phyloP scores from a whole-genome alignment of 768 basidiomycete genomes.

The Amylocystis lapponica region DNA sequence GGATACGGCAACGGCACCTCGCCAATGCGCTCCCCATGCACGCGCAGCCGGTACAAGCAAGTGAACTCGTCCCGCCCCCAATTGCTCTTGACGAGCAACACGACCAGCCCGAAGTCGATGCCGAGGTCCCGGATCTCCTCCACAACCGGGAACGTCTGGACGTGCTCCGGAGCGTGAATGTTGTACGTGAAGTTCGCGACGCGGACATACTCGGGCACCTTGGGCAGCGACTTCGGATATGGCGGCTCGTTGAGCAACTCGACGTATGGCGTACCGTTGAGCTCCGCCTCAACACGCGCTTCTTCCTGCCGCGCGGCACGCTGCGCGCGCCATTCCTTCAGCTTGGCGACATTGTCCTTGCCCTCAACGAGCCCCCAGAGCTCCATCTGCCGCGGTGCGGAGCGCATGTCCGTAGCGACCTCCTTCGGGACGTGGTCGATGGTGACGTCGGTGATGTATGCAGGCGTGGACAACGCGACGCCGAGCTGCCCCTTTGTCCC shows the following conservation, averaged over 20 bases:
- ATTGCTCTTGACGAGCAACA: constrained; percentile 74
- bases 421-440: constrained; percentile 86
- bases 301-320: constrained; percentile 26
- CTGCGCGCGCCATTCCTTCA: constrained; percentile 48
- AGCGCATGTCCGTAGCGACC: constrained; percentile 72
- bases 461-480: constrained; percentile 63
- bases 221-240: constrained; percentile 27
- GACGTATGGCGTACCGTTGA: constrained; percentile 4
- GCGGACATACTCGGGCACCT: constrained; percentile 29
- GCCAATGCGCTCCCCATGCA: constrained; percentile 58
- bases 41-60: constrained; percentile 83
- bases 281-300: constrained; percentile 16
- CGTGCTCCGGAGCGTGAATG: constrained; percentile 30
- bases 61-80: constrained; percentile 84
- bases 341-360: constrained; percentile 57
- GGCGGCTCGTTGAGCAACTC: constrained; percentile 11
- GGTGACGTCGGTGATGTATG: constrained; percentile 61
- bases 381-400: constrained; percentile 83
- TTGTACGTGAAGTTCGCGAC: constrained; percentile 46
- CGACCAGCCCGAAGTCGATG: constrained; percentile 82
- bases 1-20: constrained; percentile 33
- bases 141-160: constrained; percentile 46
- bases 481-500: constrained; percentile 79
- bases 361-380: constrained; percentile 90
- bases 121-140: constrained; percentile 59